A percentile compares a stretch with the other conserved stretches of the same genome.
Conservation (phyloP, 2,329 filamentous ascomycete genomes). For the Neonectria ditissima region DNA sequence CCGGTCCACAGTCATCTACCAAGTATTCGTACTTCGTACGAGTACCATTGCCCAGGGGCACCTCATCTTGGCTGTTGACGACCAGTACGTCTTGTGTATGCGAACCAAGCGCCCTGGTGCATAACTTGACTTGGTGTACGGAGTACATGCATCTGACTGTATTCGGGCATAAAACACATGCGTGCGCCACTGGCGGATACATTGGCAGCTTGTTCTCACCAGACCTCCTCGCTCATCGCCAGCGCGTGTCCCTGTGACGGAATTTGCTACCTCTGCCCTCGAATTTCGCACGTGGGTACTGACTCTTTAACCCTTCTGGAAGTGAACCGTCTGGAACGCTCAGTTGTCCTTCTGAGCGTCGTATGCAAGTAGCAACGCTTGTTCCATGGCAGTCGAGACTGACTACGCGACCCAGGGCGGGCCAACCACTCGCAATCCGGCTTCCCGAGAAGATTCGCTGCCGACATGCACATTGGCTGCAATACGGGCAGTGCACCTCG, state of each 20-base stretch:
- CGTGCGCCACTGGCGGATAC: neutral
- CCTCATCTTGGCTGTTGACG: neutral
- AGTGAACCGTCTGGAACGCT: neutral
- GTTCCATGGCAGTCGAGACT: neutral
- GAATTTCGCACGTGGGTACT: neutral
- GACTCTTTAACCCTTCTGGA: neutral
- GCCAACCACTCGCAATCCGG: neutral
- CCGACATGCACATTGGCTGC: constrained; percentile 2
- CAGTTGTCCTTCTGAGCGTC: neutral
- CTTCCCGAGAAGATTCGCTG: neutral
- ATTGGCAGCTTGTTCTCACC: neutral
- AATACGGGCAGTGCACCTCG: neutral
- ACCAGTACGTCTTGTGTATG: neutral
- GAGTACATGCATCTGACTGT: neutral
- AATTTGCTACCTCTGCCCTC: no score
- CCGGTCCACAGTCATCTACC: neutral
- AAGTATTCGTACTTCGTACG: neutral
- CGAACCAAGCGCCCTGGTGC: neutral
- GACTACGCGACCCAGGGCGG: constrained; percentile 14
- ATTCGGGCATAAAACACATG: neutral
- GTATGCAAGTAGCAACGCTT: neutral
- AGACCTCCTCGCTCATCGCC: neutral
- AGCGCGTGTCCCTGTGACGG: neutral
- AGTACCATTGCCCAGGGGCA: neutral
- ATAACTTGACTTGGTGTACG: neutral